Conservation (phyloP, 176 grass and related monocot species). For the Aegilops sharonensis region DNA sequence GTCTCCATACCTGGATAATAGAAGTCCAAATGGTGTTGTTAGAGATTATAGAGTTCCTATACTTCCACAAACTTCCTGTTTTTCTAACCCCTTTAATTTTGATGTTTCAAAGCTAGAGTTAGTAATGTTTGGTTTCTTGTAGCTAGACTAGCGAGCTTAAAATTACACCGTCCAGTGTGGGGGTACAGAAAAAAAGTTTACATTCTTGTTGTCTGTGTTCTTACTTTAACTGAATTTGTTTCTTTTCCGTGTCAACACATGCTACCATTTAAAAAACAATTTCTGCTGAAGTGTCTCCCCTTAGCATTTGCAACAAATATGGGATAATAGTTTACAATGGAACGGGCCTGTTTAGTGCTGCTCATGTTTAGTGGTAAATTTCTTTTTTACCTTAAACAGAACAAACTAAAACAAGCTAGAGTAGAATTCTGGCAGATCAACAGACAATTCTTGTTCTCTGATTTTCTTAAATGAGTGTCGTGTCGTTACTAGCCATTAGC, state of each 20-base stretch:
- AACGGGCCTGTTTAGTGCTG: slow-evolving; percentile 88
- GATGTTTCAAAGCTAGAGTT: not conserved
- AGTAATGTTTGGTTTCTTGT: not conserved
- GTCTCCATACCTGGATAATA: too few species aligned
- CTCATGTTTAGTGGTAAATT: slow-evolving; percentile 86
- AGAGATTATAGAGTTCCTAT: too few species aligned
- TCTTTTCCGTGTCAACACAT: slow-evolving; percentile 59
- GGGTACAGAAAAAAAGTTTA: not conserved
- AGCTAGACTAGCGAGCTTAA: not conserved
- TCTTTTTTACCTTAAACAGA: not conserved
- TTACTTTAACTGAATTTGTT: not conserved
- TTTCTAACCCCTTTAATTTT: too few species aligned
- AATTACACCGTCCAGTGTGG: not conserved
- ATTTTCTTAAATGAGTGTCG: not conserved
- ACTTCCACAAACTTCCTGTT: too few species aligned
- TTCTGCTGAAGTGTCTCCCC: slow-evolving; percentile 76
- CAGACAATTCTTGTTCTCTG: too few species aligned
- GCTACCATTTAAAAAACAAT: slow-evolving; percentile 87
- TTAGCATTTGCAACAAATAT: slow-evolving; percentile 84
- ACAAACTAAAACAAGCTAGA: slow-evolving; percentile 2
- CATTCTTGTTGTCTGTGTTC: not conserved
- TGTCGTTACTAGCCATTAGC: not conserved
- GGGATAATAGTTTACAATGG: slow-evolving; percentile 78
- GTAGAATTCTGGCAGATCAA: not conserved
- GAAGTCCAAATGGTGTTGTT: too few species aligned